Evolutionary conservation across 495 filamentous ascomycete species (phyloP).

Genomic region (Cudoniella acicularis): DNA sequence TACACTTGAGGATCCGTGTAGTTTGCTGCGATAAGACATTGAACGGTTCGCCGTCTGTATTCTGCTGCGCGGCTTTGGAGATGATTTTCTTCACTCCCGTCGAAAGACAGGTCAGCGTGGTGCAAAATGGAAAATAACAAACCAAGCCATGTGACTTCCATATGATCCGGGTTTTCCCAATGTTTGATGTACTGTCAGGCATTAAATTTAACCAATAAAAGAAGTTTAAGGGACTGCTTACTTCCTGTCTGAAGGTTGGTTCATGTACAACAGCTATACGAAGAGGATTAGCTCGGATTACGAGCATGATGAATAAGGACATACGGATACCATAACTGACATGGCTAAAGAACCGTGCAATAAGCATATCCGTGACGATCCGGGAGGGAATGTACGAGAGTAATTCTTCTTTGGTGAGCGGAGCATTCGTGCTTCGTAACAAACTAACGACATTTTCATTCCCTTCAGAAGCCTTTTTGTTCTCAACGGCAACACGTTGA

Average conservation of each 20-base stretch:
- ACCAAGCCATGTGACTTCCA: slow-evolving; percentile 1
- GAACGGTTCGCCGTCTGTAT: slow-evolving; percentile 18
- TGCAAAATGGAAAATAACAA: background rate
- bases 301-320: no score
- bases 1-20: slow-evolving; percentile 32
- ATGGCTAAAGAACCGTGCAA: background rate
- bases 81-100: background rate
- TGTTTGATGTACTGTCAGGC: background rate
- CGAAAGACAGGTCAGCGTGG: background rate
- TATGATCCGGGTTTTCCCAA: background rate
- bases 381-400: background rate
- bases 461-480: background rate
- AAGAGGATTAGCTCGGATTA: no score
- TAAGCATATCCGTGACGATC: background rate
- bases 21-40: slow-evolving; percentile 21
- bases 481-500: background rate
- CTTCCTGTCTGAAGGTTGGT: background rate
- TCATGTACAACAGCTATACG: slow-evolving; percentile 3
- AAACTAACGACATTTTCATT: background rate
- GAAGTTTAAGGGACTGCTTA: background rate
- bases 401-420: background rate
- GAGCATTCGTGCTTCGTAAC: background rate
- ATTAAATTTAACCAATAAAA: background rate
- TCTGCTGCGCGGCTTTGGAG: background rate
- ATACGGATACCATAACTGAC: no score